These are phyloP conservation scores for Termitomyces sp. DNA, from an alignment of 768 basidiomycete genomes.

Conservation along the genomic window DNA sequence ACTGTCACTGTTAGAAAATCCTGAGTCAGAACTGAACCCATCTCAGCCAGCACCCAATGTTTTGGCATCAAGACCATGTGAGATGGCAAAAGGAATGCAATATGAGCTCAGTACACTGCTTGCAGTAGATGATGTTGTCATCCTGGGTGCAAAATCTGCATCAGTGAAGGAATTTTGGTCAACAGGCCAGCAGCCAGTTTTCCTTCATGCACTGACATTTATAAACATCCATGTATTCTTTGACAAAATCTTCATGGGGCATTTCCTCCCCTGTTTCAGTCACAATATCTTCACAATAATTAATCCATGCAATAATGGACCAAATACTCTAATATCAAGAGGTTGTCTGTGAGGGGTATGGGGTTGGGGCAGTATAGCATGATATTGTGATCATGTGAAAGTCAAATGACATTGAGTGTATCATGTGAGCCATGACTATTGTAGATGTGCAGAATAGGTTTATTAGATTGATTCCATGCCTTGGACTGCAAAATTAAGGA, in stretches of 20 bases:
- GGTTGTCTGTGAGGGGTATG: conserved; percentile 34
- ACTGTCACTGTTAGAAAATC: too few species aligned
- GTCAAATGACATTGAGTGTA: conserved; percentile 16
- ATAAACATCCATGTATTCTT: background rate
- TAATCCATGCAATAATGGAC: conserved; percentile 22
- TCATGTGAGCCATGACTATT: conserved; percentile 41
- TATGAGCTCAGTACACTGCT: too few species aligned
- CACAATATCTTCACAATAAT: background rate
- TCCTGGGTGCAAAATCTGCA: too few species aligned
- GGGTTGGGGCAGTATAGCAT: conserved; percentile 23
- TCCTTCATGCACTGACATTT: background rate
- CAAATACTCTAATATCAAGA: conserved; percentile 31
- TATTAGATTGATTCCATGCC: too few species aligned
- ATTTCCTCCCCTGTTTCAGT: background rate
- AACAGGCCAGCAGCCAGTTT: background rate
- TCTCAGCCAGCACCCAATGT: too few species aligned
- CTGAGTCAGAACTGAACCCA: too few species aligned
- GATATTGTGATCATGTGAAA: conserved; percentile 13
- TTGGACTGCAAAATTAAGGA: too few species aligned
- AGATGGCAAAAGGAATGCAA: too few species aligned
- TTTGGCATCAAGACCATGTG: too few species aligned
- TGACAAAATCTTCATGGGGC: too few species aligned
- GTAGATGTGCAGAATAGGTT: conserved; percentile 29
- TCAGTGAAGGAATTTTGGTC: too few species aligned
- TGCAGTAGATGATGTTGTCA: too few species aligned